A percentile compares a stretch with the other conserved stretches of the same genome.
Conservation (phyloP, 2,329 filamentous ascomycete genomes). For the Stachybotrys chartarum region DNA sequence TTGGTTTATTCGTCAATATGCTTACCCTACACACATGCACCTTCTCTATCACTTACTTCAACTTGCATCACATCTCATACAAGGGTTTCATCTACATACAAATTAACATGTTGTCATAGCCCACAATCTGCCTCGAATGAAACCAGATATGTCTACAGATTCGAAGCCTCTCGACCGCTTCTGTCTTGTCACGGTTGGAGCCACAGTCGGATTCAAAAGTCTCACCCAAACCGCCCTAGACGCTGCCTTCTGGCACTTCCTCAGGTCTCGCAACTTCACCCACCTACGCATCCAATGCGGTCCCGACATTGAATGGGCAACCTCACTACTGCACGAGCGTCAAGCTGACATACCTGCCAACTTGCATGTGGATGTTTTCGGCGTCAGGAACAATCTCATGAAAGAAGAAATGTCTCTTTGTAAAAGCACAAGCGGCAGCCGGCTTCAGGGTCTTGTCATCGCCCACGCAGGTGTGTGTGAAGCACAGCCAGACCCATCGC, state of each 20-base stretch:
- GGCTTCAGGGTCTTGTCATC: slow-evolving; percentile 65
- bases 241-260: slow-evolving; percentile 52
- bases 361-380: slow-evolving; percentile 22
- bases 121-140: background rate
- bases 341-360: slow-evolving; percentile 15
- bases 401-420: slow-evolving; percentile 47
- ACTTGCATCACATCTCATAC: no score
- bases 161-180: slow-evolving; percentile 16
- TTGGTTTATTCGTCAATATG: no score
- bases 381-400: slow-evolving; percentile 23
- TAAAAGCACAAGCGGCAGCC: slow-evolving; percentile 35
- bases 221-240: slow-evolving; percentile 62
- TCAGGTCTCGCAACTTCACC: slow-evolving; percentile 57
- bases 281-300: slow-evolving; percentile 77
- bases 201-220: slow-evolving; percentile 73
- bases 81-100: background rate
- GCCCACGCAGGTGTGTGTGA: slow-evolving; percentile 76
- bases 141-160: slow-evolving; percentile 4
- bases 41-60: background rate
- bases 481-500: background rate
- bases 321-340: slow-evolving; percentile 8
- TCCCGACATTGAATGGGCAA: slow-evolving; percentile 43
- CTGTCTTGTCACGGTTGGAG: slow-evolving; percentile 87
- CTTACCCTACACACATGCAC: background rate
- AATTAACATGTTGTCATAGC: background rate